Evolutionary conservation across 2,329 filamentous ascomycete genomes (phyloP), one percentile per base, ranked within the genome.

Genomic region (Ophiostoma quercus): DNA sequence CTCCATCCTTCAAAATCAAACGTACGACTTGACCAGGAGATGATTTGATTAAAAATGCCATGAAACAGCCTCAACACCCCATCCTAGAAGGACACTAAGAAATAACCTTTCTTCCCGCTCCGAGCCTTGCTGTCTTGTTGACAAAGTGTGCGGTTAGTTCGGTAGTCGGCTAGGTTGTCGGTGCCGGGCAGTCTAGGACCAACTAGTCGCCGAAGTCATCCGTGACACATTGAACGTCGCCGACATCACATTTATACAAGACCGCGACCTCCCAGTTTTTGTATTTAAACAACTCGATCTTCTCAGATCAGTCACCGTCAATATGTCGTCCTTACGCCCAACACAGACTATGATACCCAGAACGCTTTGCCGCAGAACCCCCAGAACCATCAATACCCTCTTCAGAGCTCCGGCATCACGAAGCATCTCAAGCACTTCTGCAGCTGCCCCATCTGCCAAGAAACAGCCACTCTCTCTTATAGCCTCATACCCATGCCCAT

Each of bases 161-260:
- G 57, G 68, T 66, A 65, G 68, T 69, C 60, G 57, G 57, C 29
- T 14, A 39, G 67, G 67, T 57, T 54, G 32, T 68, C 67, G 67
- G 67, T 54, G 43, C 14, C 47, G 19, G 43, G 41, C 19, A 12
- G 14, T 4, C 29, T 47, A 25, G 67, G n/a, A 34, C 39, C n/a
- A 68, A 14, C 9, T 25, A 47, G 39, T 67, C 66, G 66, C 39
- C 66, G 66, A 67, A 2, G 39, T 34, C 39, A 32, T 47, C 39
- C 19, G 25, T n/a, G 39, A 16, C 66, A 11, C 65, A 67, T 16
- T 14, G 65, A 19, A 43, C 37, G 29, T 67, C 41, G 66, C 66
- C 66, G 66, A 51, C 66, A 47, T 29, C 14, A 29, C 6, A 51
- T 29, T 41, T 11, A 63, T 14, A 68, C 34, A 69, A 22, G 68